Evolutionary conservation across 768 basidiomycete species (phyloP), one percentile per base, ranked within the genome.

Genomic region (Tylopilus intermedius): DNA sequence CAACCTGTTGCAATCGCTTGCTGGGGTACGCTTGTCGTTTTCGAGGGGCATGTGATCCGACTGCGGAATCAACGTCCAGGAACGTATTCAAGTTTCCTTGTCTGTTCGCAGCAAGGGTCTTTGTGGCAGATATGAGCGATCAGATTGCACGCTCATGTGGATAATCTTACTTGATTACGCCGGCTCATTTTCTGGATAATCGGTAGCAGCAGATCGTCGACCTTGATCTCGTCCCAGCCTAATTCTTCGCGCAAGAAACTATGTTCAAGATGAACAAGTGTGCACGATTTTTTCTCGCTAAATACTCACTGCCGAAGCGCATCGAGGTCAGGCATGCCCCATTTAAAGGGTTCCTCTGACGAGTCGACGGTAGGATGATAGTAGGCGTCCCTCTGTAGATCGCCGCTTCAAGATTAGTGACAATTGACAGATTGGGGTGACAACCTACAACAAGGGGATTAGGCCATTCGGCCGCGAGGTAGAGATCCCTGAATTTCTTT

Each of bases 321-420:
- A 64, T 96, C 92, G 2, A 99, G 80, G 66, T 98, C 96, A n/a
- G 94, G 92, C 56, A 94, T 73, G 4, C 91, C 94, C 95, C 95
- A 99, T 62, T 92, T 90, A 68, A 99, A 98, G 0, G 89, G 85
- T 57, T 97, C 94, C 50, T 93, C 86, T 1, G 93, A 95, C 37
- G 82, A 80, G 65, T 97, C 94, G 7, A 95, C 88, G 0, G 85
- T 81, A 0, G 95, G 95, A 63, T 93, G 83, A 64, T 89, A 88
- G 69, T 99, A 99, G 8, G 92, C 95, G 54, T 95, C 91, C 53
- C 88, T 76, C 93, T 96, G 64, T 15, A 30, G 38, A 52, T 44
- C 35, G 49, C 27, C 44, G 35, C 37, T 18, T 24, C 55, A 45
- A 42, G 22, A 47, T 30, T 52, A 46, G 11, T 8, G 7, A 44